Percentiles rank a stretch among this genome's conserved stretches.
Evolutionary conservation across 176 grass and related monocot genomes (phyloP).

Genomic region (Poa pratensis): DNA sequence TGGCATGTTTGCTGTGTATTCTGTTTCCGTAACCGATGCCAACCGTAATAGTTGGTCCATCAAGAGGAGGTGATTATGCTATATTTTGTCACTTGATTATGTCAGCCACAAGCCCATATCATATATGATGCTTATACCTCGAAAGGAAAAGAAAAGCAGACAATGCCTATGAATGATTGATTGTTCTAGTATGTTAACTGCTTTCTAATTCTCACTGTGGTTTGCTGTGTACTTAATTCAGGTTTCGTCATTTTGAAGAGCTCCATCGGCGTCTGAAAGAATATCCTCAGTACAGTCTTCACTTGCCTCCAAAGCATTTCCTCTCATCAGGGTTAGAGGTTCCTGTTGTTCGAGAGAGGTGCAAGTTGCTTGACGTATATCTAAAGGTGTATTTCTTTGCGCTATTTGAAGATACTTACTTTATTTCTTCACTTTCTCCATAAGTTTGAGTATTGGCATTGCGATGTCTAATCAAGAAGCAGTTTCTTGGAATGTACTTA

Average conservation of each 20-base stretch:
- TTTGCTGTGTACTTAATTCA: constrained; percentile 46
- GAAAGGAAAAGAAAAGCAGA: not conserved
- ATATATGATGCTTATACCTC: constrained; percentile 11
- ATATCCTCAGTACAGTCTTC: constrained; percentile 92
- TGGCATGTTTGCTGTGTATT: constrained; percentile 98
- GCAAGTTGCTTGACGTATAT: constrained; percentile 90
- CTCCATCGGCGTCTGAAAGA: constrained; percentile 95
- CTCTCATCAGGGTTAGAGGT: constrained; percentile 94
- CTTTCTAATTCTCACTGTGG: constrained; percentile 18
- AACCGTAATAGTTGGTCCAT: constrained; percentile 95
- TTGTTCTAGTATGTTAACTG: constrained; percentile 30
- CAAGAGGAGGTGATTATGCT: constrained; percentile 81
- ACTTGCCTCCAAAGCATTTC: constrained; percentile 96
- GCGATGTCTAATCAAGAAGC: constrained; percentile 22
- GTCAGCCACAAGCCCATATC: not conserved
- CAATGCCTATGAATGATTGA: constrained; percentile 16
- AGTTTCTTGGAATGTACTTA: constrained; percentile 33
- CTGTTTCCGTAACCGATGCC: constrained; percentile 83
- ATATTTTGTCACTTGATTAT: constrained; percentile 30
- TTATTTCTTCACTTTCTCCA: constrained; percentile 25
- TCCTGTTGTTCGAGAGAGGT: constrained; percentile 94
- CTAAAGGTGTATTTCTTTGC: constrained; percentile 77
- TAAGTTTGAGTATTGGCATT: constrained; percentile 12
- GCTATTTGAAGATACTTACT: constrained; percentile 33
- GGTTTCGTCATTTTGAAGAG: constrained; percentile 99